Percentiles rank a stretch among this genome's conserved stretches.
Conservation (phyloP, 495 filamentous ascomycete genomes). For the Xylaria longipes region DNA sequence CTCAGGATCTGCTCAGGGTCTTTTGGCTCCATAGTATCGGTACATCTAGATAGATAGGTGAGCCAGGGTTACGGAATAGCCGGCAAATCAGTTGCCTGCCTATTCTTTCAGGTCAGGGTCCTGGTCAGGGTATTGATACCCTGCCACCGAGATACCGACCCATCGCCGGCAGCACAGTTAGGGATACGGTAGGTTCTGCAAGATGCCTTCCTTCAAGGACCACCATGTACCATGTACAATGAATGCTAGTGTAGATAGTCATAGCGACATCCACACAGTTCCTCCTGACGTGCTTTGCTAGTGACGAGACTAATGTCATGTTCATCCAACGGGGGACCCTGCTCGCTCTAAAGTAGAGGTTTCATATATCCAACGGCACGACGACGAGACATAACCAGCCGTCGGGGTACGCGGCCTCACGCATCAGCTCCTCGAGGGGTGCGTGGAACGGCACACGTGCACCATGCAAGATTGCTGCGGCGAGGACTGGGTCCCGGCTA, state of each 20-base stretch:
- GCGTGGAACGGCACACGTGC: slow-evolving; percentile 81
- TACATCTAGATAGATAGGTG: not conserved
- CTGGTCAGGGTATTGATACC: not conserved
- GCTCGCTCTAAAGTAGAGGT: not conserved
- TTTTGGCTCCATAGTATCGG: not conserved
- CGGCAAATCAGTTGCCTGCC: not conserved
- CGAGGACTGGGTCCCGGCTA: slow-evolving; percentile 82
- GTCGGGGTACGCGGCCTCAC: slow-evolving; percentile 84
- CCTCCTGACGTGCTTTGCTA: not conserved
- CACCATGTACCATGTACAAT: not conserved
- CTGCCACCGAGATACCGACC: not conserved
- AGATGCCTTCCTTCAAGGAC: not conserved
- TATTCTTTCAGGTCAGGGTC: not conserved
- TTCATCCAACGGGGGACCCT: not conserved
- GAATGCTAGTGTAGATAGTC: not conserved
- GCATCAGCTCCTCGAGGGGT: slow-evolving; percentile 83
- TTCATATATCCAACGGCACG: slow-evolving; percentile 46
- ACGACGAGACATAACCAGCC: slow-evolving; percentile 90
- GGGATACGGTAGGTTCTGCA: not conserved
- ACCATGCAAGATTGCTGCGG: slow-evolving; percentile 90
- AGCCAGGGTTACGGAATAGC: not conserved
- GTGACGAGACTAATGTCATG: not conserved
- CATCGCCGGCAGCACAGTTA: not conserved
- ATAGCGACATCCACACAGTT: not conserved
- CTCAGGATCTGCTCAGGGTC: too few species aligned